Conservation (phyloP, 1,284 basidiomycete species). For the Agroathelia rolfsii region DNA sequence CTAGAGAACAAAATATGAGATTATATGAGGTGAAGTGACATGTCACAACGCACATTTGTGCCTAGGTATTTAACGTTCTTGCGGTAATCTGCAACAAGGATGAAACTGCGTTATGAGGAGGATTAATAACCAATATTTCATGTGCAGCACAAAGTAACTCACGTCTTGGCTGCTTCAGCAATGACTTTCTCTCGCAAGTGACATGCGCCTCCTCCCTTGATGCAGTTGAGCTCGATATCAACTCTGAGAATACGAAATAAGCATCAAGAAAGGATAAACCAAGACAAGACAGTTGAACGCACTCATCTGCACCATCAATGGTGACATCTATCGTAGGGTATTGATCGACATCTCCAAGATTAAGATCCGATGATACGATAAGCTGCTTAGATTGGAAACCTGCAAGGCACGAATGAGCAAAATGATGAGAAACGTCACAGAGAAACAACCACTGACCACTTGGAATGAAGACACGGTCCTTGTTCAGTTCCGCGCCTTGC, state of each 20-base stretch:
- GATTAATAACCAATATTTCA: not conserved
- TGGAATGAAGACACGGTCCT: slow-evolving; percentile 79
- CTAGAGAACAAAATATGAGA: slow-evolving; percentile 20
- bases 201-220: slow-evolving; percentile 75
- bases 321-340: slow-evolving; percentile 90
- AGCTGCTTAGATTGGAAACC: slow-evolving; percentile 96
- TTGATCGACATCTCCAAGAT: slow-evolving; percentile 87
- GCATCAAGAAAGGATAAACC: too few species aligned
- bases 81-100: slow-evolving; percentile 69
- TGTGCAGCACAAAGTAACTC: slow-evolving; percentile 12
- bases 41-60: slow-evolving; percentile 33
- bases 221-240: slow-evolving; percentile 58
- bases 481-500: slow-evolving; percentile 74
- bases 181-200: slow-evolving; percentile 73
- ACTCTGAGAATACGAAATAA: too few species aligned
- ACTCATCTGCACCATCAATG: slow-evolving; percentile 97
- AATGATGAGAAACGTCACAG: not conserved
- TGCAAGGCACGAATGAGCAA: slow-evolving; percentile 18
- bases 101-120: slow-evolving; percentile 30
- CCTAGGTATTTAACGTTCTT: slow-evolving; percentile 60
- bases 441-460: slow-evolving; percentile 55
- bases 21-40: not conserved
- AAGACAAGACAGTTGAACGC: too few species aligned
- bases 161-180: slow-evolving; percentile 60
- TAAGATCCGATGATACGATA: slow-evolving; percentile 75